These are phyloP conservation scores for Trichosporon coremiiforme DNA, from an alignment of 1,284 basidiomycete genomes.

Conservation along the genomic window DNA sequence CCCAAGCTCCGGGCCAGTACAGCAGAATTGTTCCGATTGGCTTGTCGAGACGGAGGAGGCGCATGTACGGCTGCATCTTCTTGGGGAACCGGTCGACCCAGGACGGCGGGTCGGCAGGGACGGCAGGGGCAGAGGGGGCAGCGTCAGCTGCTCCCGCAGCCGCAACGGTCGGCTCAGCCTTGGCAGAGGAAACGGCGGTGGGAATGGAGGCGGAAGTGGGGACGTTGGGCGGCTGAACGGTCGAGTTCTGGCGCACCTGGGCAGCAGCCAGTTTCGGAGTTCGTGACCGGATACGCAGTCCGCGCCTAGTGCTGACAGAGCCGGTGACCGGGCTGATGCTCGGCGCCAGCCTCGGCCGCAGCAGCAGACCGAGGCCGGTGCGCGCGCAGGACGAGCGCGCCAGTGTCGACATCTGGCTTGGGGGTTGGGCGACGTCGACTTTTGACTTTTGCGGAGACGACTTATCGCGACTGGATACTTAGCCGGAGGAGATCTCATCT, in stretches of 20 bases:
- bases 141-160: neutral
- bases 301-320: too few species aligned
- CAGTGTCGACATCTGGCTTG: slow-evolving; percentile 20
- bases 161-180: neutral
- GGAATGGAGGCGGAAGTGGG: neutral
- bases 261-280: neutral
- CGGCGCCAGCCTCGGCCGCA: neutral
- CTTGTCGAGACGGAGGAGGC: slow-evolving; percentile 87
- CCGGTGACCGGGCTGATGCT: neutral
- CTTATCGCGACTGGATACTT: slow-evolving; percentile 6
- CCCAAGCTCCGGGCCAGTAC: slow-evolving; percentile 96
- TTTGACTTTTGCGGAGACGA: neutral
- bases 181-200: neutral
- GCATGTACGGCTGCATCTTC: slow-evolving; percentile 68
- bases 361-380: slow-evolving; percentile 24
- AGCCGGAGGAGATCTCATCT: neutral
- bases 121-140: neutral
- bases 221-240: neutral
- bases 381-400: slow-evolving; percentile 34
- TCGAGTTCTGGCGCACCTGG: neutral
- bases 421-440: neutral
- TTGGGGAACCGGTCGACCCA: slow-evolving; percentile 44
- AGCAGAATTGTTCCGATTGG: slow-evolving; percentile 90
- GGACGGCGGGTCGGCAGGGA: slow-evolving; percentile 13
- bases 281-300: neutral